phyloP scores from a whole-genome alignment of 2,329 filamentous ascomycete species.

The Talaromyces sp. region DNA sequence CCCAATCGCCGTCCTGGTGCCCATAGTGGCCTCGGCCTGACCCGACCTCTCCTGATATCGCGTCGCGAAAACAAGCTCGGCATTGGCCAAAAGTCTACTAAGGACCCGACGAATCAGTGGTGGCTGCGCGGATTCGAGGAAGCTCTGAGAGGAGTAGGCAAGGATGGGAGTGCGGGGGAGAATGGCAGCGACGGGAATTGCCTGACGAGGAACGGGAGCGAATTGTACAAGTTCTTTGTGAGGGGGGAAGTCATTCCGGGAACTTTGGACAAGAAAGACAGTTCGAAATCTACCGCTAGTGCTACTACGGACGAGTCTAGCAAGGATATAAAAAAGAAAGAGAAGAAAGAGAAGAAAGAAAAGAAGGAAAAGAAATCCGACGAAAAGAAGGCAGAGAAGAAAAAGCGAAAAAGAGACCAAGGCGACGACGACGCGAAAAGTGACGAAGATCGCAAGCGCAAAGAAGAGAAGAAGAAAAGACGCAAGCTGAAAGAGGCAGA shows the following conservation, averaged over 20 bases:
- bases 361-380: constrained; percentile 28
- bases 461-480: constrained; percentile 21
- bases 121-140: constrained; percentile 95
- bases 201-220: constrained; percentile 43
- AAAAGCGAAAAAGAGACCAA: constrained; percentile 16
- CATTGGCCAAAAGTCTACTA: constrained; percentile 68
- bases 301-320: constrained; percentile 1
- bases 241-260: constrained; percentile 72
- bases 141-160: constrained; percentile 70
- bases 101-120: constrained; percentile 74
- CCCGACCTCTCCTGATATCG: constrained; percentile 74
- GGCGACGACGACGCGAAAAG: constrained; percentile 17
- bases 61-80: constrained; percentile 79
- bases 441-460: constrained; percentile 21
- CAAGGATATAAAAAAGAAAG: constrained; percentile 12
- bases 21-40: constrained; percentile 68
- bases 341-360: constrained; percentile 28
- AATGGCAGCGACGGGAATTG: constrained; percentile 39
- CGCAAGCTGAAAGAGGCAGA: constrained; percentile 9
- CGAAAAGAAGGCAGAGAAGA: constrained; percentile 13
- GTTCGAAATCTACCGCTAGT: not conserved
- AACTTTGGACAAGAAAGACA: constrained; percentile 42
- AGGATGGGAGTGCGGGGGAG: constrained; percentile 58
- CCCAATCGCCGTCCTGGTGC: constrained; percentile 46
- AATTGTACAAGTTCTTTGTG: constrained; percentile 79